Evolutionary conservation across 2,329 filamentous ascomycete species (phyloP), one percentile per base, ranked within the genome.

Genomic region (Xylariaceae sp.): DNA sequence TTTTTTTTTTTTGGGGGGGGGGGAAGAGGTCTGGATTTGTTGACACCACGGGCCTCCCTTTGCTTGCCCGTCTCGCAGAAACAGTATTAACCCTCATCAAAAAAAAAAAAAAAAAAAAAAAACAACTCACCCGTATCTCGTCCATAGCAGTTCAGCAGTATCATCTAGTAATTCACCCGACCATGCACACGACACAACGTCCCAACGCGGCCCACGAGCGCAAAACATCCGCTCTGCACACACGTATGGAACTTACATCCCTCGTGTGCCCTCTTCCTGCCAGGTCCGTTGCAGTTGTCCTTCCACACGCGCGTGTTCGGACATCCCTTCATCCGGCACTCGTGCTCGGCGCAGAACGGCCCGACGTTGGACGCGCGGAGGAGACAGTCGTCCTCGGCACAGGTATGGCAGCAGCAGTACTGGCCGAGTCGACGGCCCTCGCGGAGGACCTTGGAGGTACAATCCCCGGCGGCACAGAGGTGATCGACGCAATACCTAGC

Each of bases 231-330:
- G 7, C 44, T 48, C 39, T 52, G 49, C 8, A 44, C 44, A 40
- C 54, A 56, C 3, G 54, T 56, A 29, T 56, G 54, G 34, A 45
- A 56, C 9, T 26, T 40, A 32, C 54, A 56, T 42, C 53, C 51
- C 5, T 47, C 40, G n/a, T 52, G 54, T 31, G 29, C 29, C 3
- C 7, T 19, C 6, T 4, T 6, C 26, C n/a, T 32, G 2, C 44
- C 45, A 12, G 19, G n/a, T 6, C 41, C 37, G 19, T 19, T 19
- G 19, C 19, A 19, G 19, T 19, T 19, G 19, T 55, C 53, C 31
- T 48, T 46, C 54, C 50, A 56, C 6, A 49, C 6, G 11, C 40
- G 31, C 4, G 49, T 45, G 31, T 55, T 55, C 19, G 49, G 49
- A 52, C 53, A 55, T 8, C 31, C 53, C 5, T 9, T n/a, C 4